Percentiles rank a stretch among this genome's conserved stretches.
Conservation (phyloP, 1,139 yeast species). For the Yarrowia galli region DNA sequence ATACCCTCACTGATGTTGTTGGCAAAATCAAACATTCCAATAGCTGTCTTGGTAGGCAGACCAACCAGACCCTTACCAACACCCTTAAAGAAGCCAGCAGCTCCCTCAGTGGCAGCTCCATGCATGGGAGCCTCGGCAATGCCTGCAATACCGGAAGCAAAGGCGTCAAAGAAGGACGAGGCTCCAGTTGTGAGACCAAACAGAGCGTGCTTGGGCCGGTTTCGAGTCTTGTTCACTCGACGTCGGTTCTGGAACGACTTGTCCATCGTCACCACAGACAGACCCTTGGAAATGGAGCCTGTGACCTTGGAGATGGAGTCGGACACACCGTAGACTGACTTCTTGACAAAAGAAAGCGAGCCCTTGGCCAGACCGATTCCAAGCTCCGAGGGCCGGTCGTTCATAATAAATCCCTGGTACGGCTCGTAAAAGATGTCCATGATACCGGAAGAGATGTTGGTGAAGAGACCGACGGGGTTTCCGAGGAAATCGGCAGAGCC, state of each 20-base stretch:
- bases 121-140: slow-evolving; percentile 89
- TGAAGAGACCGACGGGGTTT: slow-evolving; percentile 95
- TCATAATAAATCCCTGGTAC: slow-evolving; percentile 91
- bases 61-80: slow-evolving; percentile 95
- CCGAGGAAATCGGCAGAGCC: slow-evolving; percentile 98
- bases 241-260: slow-evolving; percentile 78
- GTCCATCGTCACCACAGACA: slow-evolving; percentile 90
- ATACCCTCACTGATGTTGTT: slow-evolving; percentile 94
- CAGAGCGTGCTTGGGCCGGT: slow-evolving; percentile 85
- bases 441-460: slow-evolving; percentile 91
- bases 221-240: slow-evolving; percentile 72
- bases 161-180: slow-evolving; percentile 82
- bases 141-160: slow-evolving; percentile 89
- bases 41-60: slow-evolving; percentile 94
- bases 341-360: slow-evolving; percentile 89
- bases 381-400: slow-evolving; percentile 93
- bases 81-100: slow-evolving; percentile 91
- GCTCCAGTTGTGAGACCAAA: slow-evolving; percentile 90
- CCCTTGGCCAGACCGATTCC: slow-evolving; percentile 97
- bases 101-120: slow-evolving; percentile 86
- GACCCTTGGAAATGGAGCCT: slow-evolving; percentile 93
- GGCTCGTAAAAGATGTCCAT: slow-evolving; percentile 98
- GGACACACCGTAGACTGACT: slow-evolving; percentile 92
- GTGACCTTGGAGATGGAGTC: slow-evolving; percentile 93
- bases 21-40: slow-evolving; percentile 92